A percentile compares a stretch with the other conserved stretches of the same genome.
phyloP scores from a whole-genome alignment of 2,329 filamentous ascomycete species.

The Bretziella fagacearum region DNA sequence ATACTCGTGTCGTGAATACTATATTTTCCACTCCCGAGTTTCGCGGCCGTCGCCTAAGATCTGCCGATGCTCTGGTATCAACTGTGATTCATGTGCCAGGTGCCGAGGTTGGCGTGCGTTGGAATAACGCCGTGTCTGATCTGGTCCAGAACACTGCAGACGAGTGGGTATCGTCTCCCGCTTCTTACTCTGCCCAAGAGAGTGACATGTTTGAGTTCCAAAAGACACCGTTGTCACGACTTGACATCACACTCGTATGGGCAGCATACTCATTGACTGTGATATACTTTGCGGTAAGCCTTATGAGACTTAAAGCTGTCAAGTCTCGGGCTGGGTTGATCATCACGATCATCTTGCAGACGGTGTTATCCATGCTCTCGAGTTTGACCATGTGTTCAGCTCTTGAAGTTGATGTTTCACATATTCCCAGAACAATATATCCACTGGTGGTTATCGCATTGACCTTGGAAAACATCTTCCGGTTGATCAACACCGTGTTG shows the following conservation, averaged over 20 bases:
- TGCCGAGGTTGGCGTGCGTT: slow-evolving; percentile 45
- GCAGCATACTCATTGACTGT: slow-evolving; percentile 47
- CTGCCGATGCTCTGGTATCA: slow-evolving; percentile 63
- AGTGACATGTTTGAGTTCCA: slow-evolving; percentile 62
- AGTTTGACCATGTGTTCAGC: slow-evolving; percentile 67
- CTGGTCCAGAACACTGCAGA: slow-evolving; percentile 33
- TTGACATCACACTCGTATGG: slow-evolving; percentile 46
- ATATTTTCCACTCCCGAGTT: slow-evolving; percentile 2
- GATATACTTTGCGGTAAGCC: slow-evolving; percentile 47
- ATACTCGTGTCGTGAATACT: neutral
- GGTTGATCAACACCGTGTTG: slow-evolving; percentile 62
- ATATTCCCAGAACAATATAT: slow-evolving; percentile 57
- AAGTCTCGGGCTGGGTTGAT: slow-evolving; percentile 61
- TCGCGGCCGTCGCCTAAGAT: slow-evolving; percentile 20
- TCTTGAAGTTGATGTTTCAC: slow-evolving; percentile 56
- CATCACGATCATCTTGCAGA: slow-evolving; percentile 52
- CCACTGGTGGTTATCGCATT: slow-evolving; percentile 61
- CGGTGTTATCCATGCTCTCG: slow-evolving; percentile 54
- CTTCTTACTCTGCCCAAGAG: slow-evolving; percentile 33
- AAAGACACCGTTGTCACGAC: slow-evolving; percentile 53
- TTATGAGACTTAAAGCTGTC: slow-evolving; percentile 54
- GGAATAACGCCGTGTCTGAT: slow-evolving; percentile 41
- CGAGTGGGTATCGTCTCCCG: slow-evolving; percentile 49
- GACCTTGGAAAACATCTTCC: slow-evolving; percentile 63
- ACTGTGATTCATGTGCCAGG: slow-evolving; percentile 54